These are phyloP conservation scores for Argentina anserina DNA, from an alignment of 306 rosid genomes.

Conservation along the genomic window DNA sequence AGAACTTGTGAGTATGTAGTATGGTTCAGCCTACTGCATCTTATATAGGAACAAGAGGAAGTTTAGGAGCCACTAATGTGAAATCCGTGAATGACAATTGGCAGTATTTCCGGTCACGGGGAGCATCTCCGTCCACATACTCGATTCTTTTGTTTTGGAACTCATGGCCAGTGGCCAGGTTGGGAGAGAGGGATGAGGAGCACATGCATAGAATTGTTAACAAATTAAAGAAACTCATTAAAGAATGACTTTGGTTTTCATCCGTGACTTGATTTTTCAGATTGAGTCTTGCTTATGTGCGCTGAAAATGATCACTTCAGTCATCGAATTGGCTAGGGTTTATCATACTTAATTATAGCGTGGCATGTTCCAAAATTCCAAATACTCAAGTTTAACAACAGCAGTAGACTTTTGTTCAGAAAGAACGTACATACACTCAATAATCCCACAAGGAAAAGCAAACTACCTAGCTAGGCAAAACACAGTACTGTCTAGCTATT, in stretches of 20 bases:
- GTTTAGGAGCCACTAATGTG: slow-evolving; percentile 20
- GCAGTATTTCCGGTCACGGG: slow-evolving; percentile 33
- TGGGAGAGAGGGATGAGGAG: not conserved
- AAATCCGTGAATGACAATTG: slow-evolving; percentile 41
- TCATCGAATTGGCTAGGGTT: too few species aligned
- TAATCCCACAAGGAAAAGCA: too few species aligned
- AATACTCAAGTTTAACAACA: too few species aligned
- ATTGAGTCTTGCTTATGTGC: not conserved
- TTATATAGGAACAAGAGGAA: not conserved
- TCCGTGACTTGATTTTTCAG: not conserved
- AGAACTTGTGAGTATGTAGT: not conserved
- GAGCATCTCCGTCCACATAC: not conserved
- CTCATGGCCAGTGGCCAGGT: not conserved
- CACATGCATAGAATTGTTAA: not conserved
- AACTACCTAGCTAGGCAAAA: too few species aligned
- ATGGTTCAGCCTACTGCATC: not conserved
- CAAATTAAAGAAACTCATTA: too few species aligned
- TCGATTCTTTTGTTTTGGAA: not conserved
- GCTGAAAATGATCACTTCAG: too few species aligned
- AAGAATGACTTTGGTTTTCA: not conserved
- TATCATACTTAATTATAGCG: too few species aligned
- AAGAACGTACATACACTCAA: too few species aligned
- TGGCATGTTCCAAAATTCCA: not conserved
- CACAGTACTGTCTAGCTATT: too few species aligned
- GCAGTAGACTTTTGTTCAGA: too few species aligned